Evolutionary conservation across 2,329 filamentous ascomycete genomes (phyloP), one percentile per base, ranked within the genome.

Genomic region (Fonsecaea multimorphosa): DNA sequence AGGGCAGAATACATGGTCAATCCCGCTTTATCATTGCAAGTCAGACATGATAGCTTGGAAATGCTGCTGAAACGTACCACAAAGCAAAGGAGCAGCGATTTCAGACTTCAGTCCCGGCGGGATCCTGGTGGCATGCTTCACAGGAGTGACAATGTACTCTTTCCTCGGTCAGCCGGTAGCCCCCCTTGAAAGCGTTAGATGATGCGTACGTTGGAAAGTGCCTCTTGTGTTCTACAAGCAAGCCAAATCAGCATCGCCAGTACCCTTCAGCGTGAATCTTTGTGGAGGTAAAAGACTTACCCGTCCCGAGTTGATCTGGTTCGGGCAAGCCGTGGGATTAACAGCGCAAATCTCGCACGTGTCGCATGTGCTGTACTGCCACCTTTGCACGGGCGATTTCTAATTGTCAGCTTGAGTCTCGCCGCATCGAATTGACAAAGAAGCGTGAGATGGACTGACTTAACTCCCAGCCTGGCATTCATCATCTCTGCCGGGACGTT

Each of bases 1-100:
- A 79, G 76, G 1, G 77, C 78, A 11, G 76, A 78, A 58, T 78
- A 78, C 74, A 78, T 77, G 0, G 77, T 75, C 53, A 79, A 76
- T 5, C 77, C 77, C 9, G 58, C 58, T 61, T 16, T 2, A 19
- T 36, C 40, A 31, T 27, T 14, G 16, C 8, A 53, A 19, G 32
- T 36, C 46, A 36, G 58, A 61, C 31, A 32, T 38, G 56, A 8
- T 22, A 1, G 9, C 11, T 8, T 3, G 29, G 16, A 5, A 9
- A 14, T 1, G 16, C n/a, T 19, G 16, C 7, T n/a, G 34, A 14
- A 24, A 55, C 58, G 19, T 36, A 55, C 77, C 77, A 64, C 77
- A 79, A 54, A 79, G 64, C 44, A 79, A 71, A 52, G 77, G 77
- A 12, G 76, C 77, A 51, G 76, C 76, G 57, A 67, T 68, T 44